phyloP scores from a whole-genome alignment of 176 grass and related monocot genomes.

The Urochloa ruziziensis region DNA sequence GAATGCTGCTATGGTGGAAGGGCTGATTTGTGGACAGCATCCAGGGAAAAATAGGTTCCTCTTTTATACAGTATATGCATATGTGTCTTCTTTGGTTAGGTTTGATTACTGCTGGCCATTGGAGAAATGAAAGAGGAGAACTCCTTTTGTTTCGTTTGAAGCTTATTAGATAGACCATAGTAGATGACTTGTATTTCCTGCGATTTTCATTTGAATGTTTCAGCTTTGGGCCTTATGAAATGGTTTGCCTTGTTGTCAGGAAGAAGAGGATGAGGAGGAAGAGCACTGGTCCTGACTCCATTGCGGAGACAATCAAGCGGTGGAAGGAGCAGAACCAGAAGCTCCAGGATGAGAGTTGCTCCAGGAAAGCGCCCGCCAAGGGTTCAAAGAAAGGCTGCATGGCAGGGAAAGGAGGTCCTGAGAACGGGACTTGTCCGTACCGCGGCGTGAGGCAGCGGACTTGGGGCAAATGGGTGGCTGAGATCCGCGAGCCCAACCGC shows the following conservation, averaged over 20 bases:
- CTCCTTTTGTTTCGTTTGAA: background rate
- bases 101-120: background rate
- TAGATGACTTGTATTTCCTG: background rate
- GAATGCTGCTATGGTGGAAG: background rate
- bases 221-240: background rate
- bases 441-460: constrained; percentile 87
- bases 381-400: constrained; percentile 99
- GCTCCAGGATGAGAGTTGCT: constrained; percentile 21
- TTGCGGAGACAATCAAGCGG: constrained; percentile 66
- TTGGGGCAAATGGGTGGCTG: constrained; percentile 97
- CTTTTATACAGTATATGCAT: background rate
- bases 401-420: constrained; percentile 87
- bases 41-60: background rate
- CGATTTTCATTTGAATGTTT: background rate
- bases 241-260: constrained; percentile 41
- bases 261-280: constrained; percentile 75
- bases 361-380: constrained; percentile 70
- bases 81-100: background rate
- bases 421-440: constrained; percentile 60
- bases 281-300: constrained; percentile 58
- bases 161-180: background rate
- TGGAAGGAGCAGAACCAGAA: constrained; percentile 82
- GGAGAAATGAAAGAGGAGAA: background rate
- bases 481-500: constrained; percentile 88
- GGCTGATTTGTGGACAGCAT: background rate